Conservation (phyloP, 441 rosid genomes). For the Dalechampia spathulata region DNA sequence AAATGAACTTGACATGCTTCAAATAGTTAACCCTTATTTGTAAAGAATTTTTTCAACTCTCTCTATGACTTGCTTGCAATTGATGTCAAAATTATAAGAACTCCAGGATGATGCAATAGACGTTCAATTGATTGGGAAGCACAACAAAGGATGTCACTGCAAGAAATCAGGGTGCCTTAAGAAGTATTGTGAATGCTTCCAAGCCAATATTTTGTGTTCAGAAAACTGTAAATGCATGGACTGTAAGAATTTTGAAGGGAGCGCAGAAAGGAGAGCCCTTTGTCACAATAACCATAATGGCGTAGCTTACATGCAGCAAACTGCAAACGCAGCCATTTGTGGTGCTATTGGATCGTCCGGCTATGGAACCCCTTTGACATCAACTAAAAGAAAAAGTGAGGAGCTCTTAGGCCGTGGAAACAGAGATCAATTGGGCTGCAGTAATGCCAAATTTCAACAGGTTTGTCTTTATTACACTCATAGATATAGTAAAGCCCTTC, state of each 20-base stretch:
- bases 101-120: constrained; percentile 64
- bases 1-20: neutral
- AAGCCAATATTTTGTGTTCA: constrained; percentile 86
- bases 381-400: constrained; percentile 54
- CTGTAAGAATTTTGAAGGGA: constrained; percentile 84
- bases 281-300: constrained; percentile 51
- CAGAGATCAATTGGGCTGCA: constrained; percentile 24
- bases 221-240: constrained; percentile 89
- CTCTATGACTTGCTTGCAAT: constrained; percentile 1
- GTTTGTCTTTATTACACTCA: constrained; percentile 20
- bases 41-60: neutral
- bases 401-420: constrained; percentile 28
- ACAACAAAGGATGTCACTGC: constrained; percentile 95
- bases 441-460: constrained; percentile 32
- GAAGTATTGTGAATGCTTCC: constrained; percentile 96
- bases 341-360: constrained; percentile 54
- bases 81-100: constrained; percentile 8
- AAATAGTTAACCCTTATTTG: neutral
- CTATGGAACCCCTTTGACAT: constrained; percentile 28
- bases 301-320: constrained; percentile 31
- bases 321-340: constrained; percentile 44
- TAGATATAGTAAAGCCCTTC: neutral
- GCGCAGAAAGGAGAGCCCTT: constrained; percentile 70
- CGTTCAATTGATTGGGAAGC: constrained; percentile 59
- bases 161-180: constrained; percentile 96